Evolutionary conservation across 1,284 basidiomycete species (phyloP), one percentile per base, ranked within the genome.

Genomic region (Pterula multifida): DNA sequence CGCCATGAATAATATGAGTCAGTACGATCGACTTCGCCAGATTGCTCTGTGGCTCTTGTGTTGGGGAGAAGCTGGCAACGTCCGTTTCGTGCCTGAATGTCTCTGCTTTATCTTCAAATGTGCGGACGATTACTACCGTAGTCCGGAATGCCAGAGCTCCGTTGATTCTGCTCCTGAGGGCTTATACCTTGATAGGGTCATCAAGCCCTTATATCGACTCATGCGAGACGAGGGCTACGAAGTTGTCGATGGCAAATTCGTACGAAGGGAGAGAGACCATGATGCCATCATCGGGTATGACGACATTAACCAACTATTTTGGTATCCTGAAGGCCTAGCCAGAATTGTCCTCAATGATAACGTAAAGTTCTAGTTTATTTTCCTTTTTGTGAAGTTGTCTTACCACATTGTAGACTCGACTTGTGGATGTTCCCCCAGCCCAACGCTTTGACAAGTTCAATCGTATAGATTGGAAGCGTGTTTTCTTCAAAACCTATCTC

Each of bases 91-190:
- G 35, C 94, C 96, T 22, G 95, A 99, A 65, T 93, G 90, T 61
- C 71, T 99, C 50, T 98, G 95, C 72, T 99, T 98, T 79, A 95
- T 99, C 66, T 98, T 98, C 85, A 98, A 99, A 71, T 98, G 95
- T 61, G 95, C 96, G 49, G 95, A 98, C 67, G 95, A 99, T 70
- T 99, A 98, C 67, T 98, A 99, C 67, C 90, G 95, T 56, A 94
- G 90, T 53, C 85, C 94, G 28, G 96, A 98, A 66, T 98, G 95
- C 65, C 96, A 99, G 71, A 96, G 92, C 69, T 74, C 85, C 56
- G 71, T 92, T 50, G 96, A 98, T 54, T 86, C 94, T 12, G 90
- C 98, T 2, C 90, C 90, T 3, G 96, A 98, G 62, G 95, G 95
- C 45, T 71, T 98, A 25, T 99, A 95, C 66, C 79, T 98, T 47